Evolutionary conservation across 495 filamentous ascomycete genomes (phyloP), one percentile per base, ranked within the genome.

Genomic region (Achaetomiella virescens): DNA sequence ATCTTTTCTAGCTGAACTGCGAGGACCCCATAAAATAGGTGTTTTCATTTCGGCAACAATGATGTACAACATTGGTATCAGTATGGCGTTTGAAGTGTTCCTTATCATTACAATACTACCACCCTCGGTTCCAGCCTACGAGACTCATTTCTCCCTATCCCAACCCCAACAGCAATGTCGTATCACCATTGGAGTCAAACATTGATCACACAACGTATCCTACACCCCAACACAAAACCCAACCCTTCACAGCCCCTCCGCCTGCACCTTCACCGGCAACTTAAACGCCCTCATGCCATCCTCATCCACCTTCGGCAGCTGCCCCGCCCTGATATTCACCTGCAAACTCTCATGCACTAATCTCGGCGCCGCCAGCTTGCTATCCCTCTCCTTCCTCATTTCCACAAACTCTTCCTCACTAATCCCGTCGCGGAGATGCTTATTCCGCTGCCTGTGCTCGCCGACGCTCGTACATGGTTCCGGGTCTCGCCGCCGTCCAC

Each of bases 271-370:
- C 15, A 81, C 45, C 2, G 78, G 78, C 14, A 81, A 17, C 55
- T 69, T 69, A 41, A 80, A 55, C 51, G 79, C 58, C 42, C 72
- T 57, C 44, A 69, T 58, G 0, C 75, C 76, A 1, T 48, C 57
- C 27, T 63, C 65, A 18, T 65, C 70, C 12, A 49, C 36, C 25
- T 37, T 48, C 9, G 80, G 80, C 47, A 84, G 52, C 43, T 63
- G 55, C 0, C 82, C 82, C 6, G 64, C 82, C 6, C 81, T 68
- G 35, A 84, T 76, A 64, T 85, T 85, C 6, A 84, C 47, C 66
- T 85, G 82, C 65, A 85, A 58, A 7, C 78, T 70, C 58, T 74
- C 76, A 64, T 83, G 75, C 27, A 85, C 58, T 62, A 84, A 57
- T 38, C 67, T 72, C 7, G 82, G 82, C 42, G 69, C 78, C 8